Evolutionary conservation across 768 basidiomycete genomes (phyloP).

Genomic region (Amanita thiersii): DNA sequence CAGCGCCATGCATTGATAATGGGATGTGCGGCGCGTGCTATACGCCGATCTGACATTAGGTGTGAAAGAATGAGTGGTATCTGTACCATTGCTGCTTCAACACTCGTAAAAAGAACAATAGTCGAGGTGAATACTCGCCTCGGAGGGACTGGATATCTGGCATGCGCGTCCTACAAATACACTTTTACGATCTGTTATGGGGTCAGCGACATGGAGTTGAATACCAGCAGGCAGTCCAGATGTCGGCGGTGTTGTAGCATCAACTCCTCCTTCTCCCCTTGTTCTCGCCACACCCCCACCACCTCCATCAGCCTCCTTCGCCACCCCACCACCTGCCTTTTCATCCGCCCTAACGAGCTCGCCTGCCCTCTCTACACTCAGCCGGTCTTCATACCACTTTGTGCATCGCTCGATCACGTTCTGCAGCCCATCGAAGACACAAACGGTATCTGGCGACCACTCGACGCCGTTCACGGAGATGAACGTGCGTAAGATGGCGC

Average conservation of each 20-base stretch:
- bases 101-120: background rate
- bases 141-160: slow-evolving; percentile 64
- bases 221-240: slow-evolving; percentile 45
- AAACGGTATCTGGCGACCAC: slow-evolving; percentile 65
- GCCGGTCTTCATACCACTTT: slow-evolving; percentile 64
- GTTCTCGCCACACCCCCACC: background rate
- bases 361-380: slow-evolving; percentile 45
- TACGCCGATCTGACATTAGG: slow-evolving; percentile 63
- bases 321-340: slow-evolving; percentile 14
- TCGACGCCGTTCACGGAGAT: slow-evolving; percentile 75
- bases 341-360: slow-evolving; percentile 50
- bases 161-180: slow-evolving; percentile 84
- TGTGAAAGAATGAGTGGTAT: slow-evolving; percentile 60
- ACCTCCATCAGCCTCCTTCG: background rate
- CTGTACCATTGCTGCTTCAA: slow-evolving; percentile 23
- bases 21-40: slow-evolving; percentile 71
- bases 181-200: slow-evolving; percentile 82
- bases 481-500: slow-evolving; percentile 68
- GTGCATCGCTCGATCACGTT: slow-evolving; percentile 58
- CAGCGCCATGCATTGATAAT: slow-evolving; percentile 81
- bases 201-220: slow-evolving; percentile 63
- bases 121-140: slow-evolving; percentile 37
- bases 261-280: background rate
- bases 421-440: slow-evolving; percentile 85
- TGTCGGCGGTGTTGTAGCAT: slow-evolving; percentile 10